phyloP scores from a whole-genome alignment of 164 flowering plant species.

The Stephania cephalantha region DNA sequence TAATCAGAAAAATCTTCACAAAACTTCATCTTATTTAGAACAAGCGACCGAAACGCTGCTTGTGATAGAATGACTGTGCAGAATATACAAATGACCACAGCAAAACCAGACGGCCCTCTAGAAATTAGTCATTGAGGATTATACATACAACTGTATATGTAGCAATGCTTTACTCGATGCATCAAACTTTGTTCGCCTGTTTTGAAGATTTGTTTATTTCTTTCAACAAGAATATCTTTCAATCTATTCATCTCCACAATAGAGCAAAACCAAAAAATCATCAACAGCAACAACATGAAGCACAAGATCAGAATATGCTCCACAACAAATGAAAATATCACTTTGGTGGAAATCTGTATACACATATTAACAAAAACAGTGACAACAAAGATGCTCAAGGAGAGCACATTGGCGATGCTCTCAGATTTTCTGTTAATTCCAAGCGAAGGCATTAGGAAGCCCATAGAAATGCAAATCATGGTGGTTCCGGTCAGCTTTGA shows the following conservation, averaged over 20 bases:
- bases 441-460: neutral
- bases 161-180: neutral
- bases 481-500: conserved; percentile 12
- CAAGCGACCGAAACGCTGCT: neutral
- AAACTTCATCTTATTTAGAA: neutral
- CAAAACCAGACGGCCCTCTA: neutral
- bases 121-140: neutral
- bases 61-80: neutral
- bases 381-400: neutral
- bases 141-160: neutral
- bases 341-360: neutral
- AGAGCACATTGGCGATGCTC: neutral
- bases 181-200: neutral
- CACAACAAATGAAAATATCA: neutral
- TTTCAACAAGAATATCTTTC: neutral
- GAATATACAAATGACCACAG: neutral
- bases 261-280: neutral
- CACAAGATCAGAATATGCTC: neutral
- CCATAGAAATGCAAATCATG: conserved; percentile 2
- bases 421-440: neutral
- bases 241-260: too few relatives aligned
- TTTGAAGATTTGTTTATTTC: neutral
- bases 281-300: neutral
- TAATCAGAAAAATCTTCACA: neutral
- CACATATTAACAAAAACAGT: neutral